phyloP scores from a whole-genome alignment of 116 monocot genomes.

The Dioscorea cayenensis region DNA sequence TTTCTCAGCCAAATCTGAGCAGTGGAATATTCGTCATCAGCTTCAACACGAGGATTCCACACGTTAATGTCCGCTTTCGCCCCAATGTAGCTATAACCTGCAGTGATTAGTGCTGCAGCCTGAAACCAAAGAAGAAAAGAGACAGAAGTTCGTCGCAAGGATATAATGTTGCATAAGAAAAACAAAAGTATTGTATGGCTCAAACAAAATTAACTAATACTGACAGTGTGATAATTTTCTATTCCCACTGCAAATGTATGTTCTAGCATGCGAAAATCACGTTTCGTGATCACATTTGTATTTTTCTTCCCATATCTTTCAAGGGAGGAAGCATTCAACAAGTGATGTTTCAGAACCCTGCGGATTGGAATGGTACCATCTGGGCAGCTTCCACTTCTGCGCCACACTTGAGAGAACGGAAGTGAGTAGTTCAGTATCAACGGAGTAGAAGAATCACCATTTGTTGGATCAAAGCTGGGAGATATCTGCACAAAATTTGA shows the following conservation, averaged over 20 bases:
- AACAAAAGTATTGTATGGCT: no score
- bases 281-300: neutral
- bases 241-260: neutral
- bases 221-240: neutral
- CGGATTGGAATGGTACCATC: constrained; percentile 22
- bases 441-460: neutral
- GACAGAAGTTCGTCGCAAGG: no score
- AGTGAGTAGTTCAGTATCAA: neutral
- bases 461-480: neutral
- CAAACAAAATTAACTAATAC: neutral
- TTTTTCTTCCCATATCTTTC: constrained; percentile 16
- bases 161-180: no score
- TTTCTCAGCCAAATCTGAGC: constrained; percentile 17
- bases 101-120: constrained; percentile 6
- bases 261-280: neutral
- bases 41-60: constrained; percentile 26
- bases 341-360: constrained; percentile 12
- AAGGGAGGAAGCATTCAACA: constrained; percentile 8
- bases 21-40: constrained; percentile 16
- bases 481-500: neutral
- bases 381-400: constrained; percentile 20
- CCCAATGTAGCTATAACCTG: constrained; percentile 24
- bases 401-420: constrained; percentile 14
- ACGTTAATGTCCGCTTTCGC: constrained; percentile 13
- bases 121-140: neutral